phyloP scores from a whole-genome alignment of 2,329 filamentous ascomycete species.

The Colletotrichum graminicola region DNA sequence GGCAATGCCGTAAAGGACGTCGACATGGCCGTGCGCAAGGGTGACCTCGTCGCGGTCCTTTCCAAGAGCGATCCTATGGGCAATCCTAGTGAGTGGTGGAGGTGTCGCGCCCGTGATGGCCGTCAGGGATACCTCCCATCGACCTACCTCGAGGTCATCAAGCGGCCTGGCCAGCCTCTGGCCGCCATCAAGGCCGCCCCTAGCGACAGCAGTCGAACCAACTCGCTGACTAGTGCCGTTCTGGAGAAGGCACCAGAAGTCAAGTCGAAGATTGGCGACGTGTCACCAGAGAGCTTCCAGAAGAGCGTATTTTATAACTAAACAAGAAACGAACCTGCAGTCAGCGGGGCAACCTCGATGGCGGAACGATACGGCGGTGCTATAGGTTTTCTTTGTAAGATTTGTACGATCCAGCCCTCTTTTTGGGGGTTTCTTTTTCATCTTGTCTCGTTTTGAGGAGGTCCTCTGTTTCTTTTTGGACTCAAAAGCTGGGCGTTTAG shows the following conservation, averaged over 20 bases:
- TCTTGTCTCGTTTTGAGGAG: not conserved
- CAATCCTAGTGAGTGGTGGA: conserved; percentile 96
- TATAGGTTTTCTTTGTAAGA: conserved; percentile 35
- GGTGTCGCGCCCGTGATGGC: conserved; percentile 89
- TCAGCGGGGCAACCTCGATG: conserved; percentile 2
- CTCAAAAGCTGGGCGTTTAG: conserved; percentile 43
- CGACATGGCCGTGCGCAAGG: conserved; percentile 92
- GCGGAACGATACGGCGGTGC: conserved; percentile 2
- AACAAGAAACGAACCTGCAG: conserved; percentile 3
- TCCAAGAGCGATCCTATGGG: conserved; percentile 93
- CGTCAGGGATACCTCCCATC: conserved; percentile 91
- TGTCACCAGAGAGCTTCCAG: conserved; percentile 67
- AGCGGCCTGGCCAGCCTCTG: conserved; percentile 63
- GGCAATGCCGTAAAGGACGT: conserved; percentile 74
- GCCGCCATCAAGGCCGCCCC: conserved; percentile 65
- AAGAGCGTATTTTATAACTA: conserved; percentile 71
- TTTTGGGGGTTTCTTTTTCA: conserved; percentile 2
- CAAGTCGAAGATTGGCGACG: conserved; percentile 64
- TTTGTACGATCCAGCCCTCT: conserved; percentile 32
- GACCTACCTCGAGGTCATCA: conserved; percentile 86
- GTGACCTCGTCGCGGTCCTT: conserved; percentile 93
- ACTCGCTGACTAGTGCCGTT: conserved; percentile 62
- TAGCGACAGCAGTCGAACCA: conserved; percentile 61
- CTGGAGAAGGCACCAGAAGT: conserved; percentile 46
- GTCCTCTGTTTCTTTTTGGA: not conserved